A percentile compares a stretch with the other conserved stretches of the same genome.
phyloP scores from a whole-genome alignment of 2,329 filamentous ascomycete genomes.

The Fusarium citri region DNA sequence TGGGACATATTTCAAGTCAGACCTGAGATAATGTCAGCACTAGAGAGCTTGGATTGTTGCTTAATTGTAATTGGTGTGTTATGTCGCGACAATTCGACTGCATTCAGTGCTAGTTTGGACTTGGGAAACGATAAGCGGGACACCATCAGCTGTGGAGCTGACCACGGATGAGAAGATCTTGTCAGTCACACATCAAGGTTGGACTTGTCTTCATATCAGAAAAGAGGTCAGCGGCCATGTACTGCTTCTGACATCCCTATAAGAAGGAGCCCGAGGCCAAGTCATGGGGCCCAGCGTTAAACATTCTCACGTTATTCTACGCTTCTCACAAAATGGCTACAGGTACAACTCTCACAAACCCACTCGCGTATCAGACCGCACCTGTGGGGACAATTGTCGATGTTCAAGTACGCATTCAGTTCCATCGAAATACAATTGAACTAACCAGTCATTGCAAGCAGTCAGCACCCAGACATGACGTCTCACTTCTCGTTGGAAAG shows the following conservation, averaged over 20 bases:
- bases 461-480: not conserved
- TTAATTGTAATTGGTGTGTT: not conserved
- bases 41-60: not conserved
- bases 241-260: fast-evolving
- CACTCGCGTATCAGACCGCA: too few relatives aligned
- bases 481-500: not conserved
- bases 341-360: not conserved
- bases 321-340: not conserved
- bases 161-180: not conserved
- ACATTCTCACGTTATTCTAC: not conserved
- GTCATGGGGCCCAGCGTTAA: fast-evolving
- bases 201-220: not conserved
- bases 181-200: not conserved
- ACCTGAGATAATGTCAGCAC: not conserved
- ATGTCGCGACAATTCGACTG: too few relatives aligned
- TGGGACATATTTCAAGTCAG: not conserved
- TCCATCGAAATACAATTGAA: too few relatives aligned
- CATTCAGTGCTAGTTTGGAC: too few relatives aligned
- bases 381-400: fast-evolving
- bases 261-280: not conserved
- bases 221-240: not conserved
- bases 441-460: not conserved
- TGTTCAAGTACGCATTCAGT: not conserved
- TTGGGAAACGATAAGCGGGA: too few relatives aligned
- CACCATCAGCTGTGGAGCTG: not conserved